Evolutionary conservation across 345 rosid genomes (phyloP), one percentile per base, ranked within the genome.

Genomic region (Carallia brachiata): DNA sequence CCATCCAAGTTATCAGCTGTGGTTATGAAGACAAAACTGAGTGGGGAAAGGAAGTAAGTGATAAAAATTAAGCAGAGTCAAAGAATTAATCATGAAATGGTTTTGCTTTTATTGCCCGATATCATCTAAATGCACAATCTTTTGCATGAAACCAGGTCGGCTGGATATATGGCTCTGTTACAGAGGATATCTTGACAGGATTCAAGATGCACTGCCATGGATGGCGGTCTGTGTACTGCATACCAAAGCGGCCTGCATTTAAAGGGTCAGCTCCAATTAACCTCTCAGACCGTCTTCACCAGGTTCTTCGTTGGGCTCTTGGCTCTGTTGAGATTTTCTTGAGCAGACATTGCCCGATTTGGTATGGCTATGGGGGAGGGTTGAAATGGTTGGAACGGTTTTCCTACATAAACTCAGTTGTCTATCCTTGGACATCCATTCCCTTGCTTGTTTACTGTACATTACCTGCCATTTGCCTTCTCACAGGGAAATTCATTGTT

Each of bases 121-220:
- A 28, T 48, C 61, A 19, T 59, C 58, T 58, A 58, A 64, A 62
- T 8, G 30, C 63, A 61, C 75, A 32, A 69, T 56, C 44, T 31
- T 30, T 71, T 40, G 2, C 60, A 12, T 34, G 63, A 27, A 56
- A 52, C 67, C 84, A 93, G 98, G 88, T 88, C 77, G 98, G 98
- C 59, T 93, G 98, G 98, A 93, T 93, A 66, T 93, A 93, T 72
- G 98, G 98, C 44, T 93, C 97, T 5, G 98, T 90, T 58, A 90
- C 98, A 5, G 97, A 90, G 82, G 98, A 90, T 85, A 90, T 91
- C 67, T 79, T 89, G 75, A 93, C 98, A 4, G 97, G 97, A 70
- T 93, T 93, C 85, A 93, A 91, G 87, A 90, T 90, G 98, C 97
- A 93, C 72, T 93, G 97, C 81, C 98, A 93, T 68, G 97, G 97